Base-by-base conservation (phyloP, 768 basidiomycete genomes). In the Daedaleopsis sinensis region DNA sequence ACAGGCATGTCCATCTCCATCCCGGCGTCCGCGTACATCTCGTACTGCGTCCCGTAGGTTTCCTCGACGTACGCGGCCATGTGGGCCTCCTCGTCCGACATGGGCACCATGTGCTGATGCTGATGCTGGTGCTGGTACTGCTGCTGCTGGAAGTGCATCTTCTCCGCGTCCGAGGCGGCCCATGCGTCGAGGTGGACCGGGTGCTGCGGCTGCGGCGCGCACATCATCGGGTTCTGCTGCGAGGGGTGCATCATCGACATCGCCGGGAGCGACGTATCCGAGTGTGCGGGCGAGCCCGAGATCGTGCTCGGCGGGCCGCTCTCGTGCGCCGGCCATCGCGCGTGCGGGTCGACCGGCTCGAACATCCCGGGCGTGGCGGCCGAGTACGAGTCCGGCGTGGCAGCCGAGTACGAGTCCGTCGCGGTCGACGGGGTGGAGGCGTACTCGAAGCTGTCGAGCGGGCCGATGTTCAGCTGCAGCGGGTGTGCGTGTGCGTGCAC, bases 151-250 rank as follows among this genome's bases (percentile, higher is more conserved):
- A 27, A 8, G 19, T 52, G 51, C 51, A 52, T 52, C 35, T 52
- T 43, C 49, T 52, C 61, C 27, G 37, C 38, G 23, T 58, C 37
- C 39, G 49, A 19, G 19, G 37, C 27, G 16, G 49, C 27, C 61
- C 61, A 62, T 5, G 52, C 38, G 47, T 64, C 58, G 54, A 61
- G 59, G 50, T 52, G 49, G 47, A 58, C 18, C 43, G 64, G 43
- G 47, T 65, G 64, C 52, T 68, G 61, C 24, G 67, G 67, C 67
- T 68, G 64, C 36, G 62, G 67, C 42, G 67, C 67, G 44, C 55
- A 55, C 23, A 66, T 55, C 9, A 47, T 55, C 6, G 55, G 44
- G 32, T 9, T 36, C 32, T 58, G 57, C 11, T 7, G 47, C 21
- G 15, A 9, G 1, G 39, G 15, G 55, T 21, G 19, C 23, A n/a